phyloP scores from a whole-genome alignment of 192 early-diverging fungal species.

The Spinellus fusiger region DNA sequence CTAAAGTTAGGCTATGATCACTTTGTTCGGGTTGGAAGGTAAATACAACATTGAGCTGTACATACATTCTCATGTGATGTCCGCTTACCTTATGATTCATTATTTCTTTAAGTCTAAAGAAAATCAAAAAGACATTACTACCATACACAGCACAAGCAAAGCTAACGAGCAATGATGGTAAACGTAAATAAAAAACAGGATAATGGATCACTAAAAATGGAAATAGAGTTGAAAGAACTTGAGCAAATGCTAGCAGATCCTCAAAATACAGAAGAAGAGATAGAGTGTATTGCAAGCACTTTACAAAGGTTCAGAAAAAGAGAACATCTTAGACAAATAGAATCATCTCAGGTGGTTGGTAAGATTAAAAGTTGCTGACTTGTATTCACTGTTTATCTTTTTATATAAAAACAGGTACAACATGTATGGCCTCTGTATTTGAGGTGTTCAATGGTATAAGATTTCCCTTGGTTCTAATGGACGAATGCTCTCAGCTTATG shows the following conservation, averaged over 20 bases:
- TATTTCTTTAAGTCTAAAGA: conserved; percentile 43
- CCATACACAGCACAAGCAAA: conserved; percentile 51
- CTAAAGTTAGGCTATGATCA: conserved; percentile 56
- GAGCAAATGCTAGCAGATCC: conserved; percentile 63
- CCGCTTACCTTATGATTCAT: background rate
- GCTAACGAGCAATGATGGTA: conserved; percentile 28
- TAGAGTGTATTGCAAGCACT: conserved; percentile 39
- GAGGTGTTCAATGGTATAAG: conserved; percentile 53
- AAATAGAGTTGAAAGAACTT: conserved; percentile 71
- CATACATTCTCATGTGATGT: background rate
- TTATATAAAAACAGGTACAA: conserved; percentile 44
- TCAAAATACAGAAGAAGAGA: conserved; percentile 35
- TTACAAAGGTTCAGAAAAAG: conserved; percentile 47
- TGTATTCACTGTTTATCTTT: conserved; percentile 31
- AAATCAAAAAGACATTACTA: conserved; percentile 57
- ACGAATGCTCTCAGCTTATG: conserved; percentile 83
- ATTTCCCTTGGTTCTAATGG: conserved; percentile 73
- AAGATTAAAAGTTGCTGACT: conserved; percentile 21
- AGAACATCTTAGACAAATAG: conserved; percentile 45
- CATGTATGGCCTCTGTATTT: conserved; percentile 75
- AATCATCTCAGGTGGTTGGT: conserved; percentile 50
- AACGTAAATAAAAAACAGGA: background rate
- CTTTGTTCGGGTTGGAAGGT: conserved; percentile 62
- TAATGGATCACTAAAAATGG: conserved; percentile 16
- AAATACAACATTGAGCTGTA: background rate